A percentile compares a stretch with the other conserved stretches of the same genome.
phyloP scores from a whole-genome alignment of 768 basidiomycete species.

The Tricholoma bakamatsutake region DNA sequence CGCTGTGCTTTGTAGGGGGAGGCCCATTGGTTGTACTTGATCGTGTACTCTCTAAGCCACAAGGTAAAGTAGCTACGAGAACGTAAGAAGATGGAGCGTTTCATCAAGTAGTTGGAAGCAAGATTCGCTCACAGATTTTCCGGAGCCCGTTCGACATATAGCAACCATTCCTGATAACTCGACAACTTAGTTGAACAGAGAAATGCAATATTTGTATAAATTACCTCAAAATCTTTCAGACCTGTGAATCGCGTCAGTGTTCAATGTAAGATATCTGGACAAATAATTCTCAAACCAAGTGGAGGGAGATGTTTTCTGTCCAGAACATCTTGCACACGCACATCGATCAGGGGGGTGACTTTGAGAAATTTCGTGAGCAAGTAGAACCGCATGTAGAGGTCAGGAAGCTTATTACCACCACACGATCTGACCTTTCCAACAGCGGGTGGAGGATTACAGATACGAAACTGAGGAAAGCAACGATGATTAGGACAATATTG shows the following conservation, averaged over 20 bases:
- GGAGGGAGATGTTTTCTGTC: slow-evolving; percentile 76
- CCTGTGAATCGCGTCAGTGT: slow-evolving; percentile 27
- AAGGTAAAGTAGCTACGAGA: slow-evolving; percentile 64
- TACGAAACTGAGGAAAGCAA: slow-evolving; percentile 33
- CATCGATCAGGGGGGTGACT: slow-evolving; percentile 63
- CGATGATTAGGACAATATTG: neutral
- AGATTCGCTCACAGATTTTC: slow-evolving; percentile 59
- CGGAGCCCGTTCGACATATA: slow-evolving; percentile 70
- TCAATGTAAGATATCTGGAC: neutral
- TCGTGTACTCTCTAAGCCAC: slow-evolving; percentile 72
- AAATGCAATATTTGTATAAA: neutral
- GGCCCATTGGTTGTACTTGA: slow-evolving; percentile 40
- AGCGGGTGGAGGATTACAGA: slow-evolving; percentile 66
- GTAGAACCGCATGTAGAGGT: neutral
- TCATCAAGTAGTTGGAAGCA: neutral
- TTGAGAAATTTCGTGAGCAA: slow-evolving; percentile 8
- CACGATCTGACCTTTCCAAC: slow-evolving; percentile 66
- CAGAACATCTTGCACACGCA: slow-evolving; percentile 70
- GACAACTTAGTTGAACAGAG: slow-evolving; percentile 5
- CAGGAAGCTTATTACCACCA: slow-evolving; percentile 30
- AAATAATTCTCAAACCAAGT: slow-evolving; percentile 38
- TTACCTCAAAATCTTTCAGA: slow-evolving; percentile 64
- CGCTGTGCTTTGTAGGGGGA: slow-evolving; percentile 28
- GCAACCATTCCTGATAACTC: slow-evolving; percentile 59
- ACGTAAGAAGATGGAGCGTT: slow-evolving; percentile 4